Conservation (phyloP, 2,329 filamentous ascomycete species). For the Sarocladiaceae sp. region DNA sequence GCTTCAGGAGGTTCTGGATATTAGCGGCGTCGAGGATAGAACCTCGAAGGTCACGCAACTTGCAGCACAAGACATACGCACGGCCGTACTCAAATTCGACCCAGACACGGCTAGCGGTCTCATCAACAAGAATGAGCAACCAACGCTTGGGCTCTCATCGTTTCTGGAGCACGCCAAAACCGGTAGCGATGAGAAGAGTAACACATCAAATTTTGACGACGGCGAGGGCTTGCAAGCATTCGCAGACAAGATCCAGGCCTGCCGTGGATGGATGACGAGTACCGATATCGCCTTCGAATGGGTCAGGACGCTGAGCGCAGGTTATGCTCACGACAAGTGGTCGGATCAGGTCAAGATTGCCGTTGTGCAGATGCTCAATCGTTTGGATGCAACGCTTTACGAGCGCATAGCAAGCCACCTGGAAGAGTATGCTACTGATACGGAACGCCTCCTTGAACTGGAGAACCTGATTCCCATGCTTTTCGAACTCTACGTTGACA, state of each 20-base stretch:
- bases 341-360: conserved; percentile 49
- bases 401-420: conserved; percentile 39
- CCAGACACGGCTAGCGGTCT: conserved; percentile 48
- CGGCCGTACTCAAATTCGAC: conserved; percentile 42
- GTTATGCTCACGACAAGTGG: conserved; percentile 51
- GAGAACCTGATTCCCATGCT: conserved; percentile 49
- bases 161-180: conserved; percentile 59
- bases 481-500: conserved; percentile 56
- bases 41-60: conserved; percentile 39
- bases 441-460: conserved; percentile 25
- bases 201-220: conserved; percentile 45
- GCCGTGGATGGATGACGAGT: conserved; percentile 41
- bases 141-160: conserved; percentile 48
- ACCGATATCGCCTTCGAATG: conserved; percentile 56
- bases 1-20: conserved; percentile 45
- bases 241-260: conserved; percentile 37
- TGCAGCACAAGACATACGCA: conserved; percentile 43
- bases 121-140: conserved; percentile 45
- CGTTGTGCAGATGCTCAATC: conserved; percentile 50
- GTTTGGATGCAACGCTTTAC: conserved; percentile 46
- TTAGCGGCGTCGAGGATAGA: conserved; percentile 44
- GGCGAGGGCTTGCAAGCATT: conserved; percentile 46
- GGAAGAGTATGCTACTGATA: conserved; percentile 18
- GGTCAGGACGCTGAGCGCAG: conserved; percentile 41
- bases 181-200: conserved; percentile 41